Percentiles rank a stretch among this genome's conserved stretches.
Conservation (phyloP, 352 stramenopile genomes). For the Globisporangium canariense region DNA sequence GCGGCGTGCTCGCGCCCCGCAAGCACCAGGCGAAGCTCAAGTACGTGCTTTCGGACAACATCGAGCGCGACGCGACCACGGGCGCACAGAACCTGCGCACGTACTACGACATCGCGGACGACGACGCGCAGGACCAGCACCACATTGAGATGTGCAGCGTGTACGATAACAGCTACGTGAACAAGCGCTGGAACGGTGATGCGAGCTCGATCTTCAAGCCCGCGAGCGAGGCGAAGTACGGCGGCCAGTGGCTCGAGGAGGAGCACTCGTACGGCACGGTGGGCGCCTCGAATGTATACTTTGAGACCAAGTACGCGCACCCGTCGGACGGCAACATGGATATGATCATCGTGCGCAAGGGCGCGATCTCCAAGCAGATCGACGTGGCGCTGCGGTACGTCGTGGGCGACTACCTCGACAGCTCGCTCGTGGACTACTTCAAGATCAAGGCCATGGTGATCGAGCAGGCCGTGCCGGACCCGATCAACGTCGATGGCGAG, state of each 20-base stretch:
- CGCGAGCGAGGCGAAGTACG: conserved; percentile 58
- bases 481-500: conserved; percentile 78
- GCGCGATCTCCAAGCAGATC: conserved; percentile 35
- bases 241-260: conserved; percentile 47
- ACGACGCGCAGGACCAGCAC: conserved; percentile 60
- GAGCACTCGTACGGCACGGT: conserved; percentile 46
- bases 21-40: conserved; percentile 58
- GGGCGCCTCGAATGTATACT: conserved; percentile 76
- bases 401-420: conserved; percentile 50
- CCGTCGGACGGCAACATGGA: conserved; percentile 80
- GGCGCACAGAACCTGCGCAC: conserved; percentile 60
- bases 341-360: conserved; percentile 65
- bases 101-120: conserved; percentile 68
- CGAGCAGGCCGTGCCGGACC: conserved; percentile 51
- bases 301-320: conserved; percentile 77
- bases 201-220: conserved; percentile 55
- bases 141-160: conserved; percentile 74
- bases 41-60: conserved; percentile 66
- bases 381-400: conserved; percentile 58
- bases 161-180: conserved; percentile 51
- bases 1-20: conserved; percentile 45
- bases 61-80: conserved; percentile 34
- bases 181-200: conserved; percentile 64
- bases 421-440: conserved; percentile 60
- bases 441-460: conserved; percentile 81